These are phyloP conservation scores for Cutaneotrichosporon mucoides DNA, from an alignment of 1,284 basidiomycete species.

Conservation along the genomic window DNA sequence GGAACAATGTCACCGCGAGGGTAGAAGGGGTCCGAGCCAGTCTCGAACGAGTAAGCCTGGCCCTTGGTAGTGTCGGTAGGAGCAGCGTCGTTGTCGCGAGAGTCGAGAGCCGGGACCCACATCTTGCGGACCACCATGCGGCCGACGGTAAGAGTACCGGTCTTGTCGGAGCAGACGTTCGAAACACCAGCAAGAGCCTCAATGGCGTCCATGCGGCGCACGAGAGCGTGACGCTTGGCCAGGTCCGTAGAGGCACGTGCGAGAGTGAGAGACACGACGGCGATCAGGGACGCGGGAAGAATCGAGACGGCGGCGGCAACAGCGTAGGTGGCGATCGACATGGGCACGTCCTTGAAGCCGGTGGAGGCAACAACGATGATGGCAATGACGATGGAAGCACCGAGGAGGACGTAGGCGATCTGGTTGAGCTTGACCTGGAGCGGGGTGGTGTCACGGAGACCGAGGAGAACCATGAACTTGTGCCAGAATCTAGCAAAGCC, in stretches of 20 bases:
- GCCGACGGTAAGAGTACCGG: conserved; percentile 61
- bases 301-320: conserved; percentile 56
- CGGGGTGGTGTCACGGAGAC: conserved; percentile 55
- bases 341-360: conserved; percentile 50
- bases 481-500: conserved; percentile 45
- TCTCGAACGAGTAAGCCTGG: conserved; percentile 49
- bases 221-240: conserved; percentile 52
- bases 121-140: conserved; percentile 57
- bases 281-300: conserved; percentile 54
- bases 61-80: conserved; percentile 36
- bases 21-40: conserved; percentile 50
- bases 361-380: conserved; percentile 60
- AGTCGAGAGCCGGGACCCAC: conserved; percentile 53
- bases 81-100: conserved; percentile 26
- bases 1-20: conserved; percentile 48
- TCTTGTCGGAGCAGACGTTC: conserved; percentile 63
- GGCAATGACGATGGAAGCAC: conserved; percentile 56
- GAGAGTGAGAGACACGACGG: conserved; percentile 49
- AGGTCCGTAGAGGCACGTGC: conserved; percentile 49
- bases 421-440: conserved; percentile 61
- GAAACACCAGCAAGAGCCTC: conserved; percentile 60
- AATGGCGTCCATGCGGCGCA: conserved; percentile 53
- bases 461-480: conserved; percentile 48
- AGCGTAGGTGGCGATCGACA: conserved; percentile 50
- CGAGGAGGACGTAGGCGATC: conserved; percentile 60